These are phyloP conservation scores for Cephaloascus albidus DNA, from an alignment of 805 yeast species.

Conservation along the genomic window DNA sequence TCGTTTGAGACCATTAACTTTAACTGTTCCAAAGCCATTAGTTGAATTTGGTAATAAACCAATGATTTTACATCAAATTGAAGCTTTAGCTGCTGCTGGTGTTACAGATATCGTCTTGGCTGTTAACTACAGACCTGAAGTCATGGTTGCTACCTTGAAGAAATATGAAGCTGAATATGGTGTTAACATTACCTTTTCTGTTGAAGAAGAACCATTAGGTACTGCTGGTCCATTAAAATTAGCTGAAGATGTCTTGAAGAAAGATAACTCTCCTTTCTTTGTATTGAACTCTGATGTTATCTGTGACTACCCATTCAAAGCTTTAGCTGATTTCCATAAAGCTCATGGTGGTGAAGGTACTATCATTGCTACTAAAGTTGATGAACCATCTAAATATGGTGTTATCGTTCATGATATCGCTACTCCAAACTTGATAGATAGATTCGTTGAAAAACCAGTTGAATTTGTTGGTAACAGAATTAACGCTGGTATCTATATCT, in stretches of 20 bases:
- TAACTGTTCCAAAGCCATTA: constrained; percentile 92
- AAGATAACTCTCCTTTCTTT: constrained; percentile 94
- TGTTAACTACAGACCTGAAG: constrained; percentile 98
- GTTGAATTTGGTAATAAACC: constrained; percentile 99
- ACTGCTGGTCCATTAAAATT: constrained; percentile 99
- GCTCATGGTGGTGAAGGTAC: constrained; percentile 98
- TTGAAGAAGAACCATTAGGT: constrained; percentile 98
- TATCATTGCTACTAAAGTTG: constrained; percentile 98
- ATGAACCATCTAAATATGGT: constrained; percentile 99
- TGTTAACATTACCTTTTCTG: constrained; percentile 91
- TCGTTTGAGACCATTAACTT: constrained; percentile 96
- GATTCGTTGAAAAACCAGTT: constrained; percentile 99
- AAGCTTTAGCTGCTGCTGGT: constrained; percentile 96
- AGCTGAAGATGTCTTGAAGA: constrained; percentile 87
- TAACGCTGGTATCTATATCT: constrained; percentile 96
- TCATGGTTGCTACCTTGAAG: constrained; percentile 91
- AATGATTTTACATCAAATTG: constrained; percentile 97
- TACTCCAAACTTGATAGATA: constrained; percentile 90
- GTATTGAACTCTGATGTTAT: constrained; percentile 97
- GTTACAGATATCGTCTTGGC: constrained; percentile 98
- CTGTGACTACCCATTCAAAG: constrained; percentile 96
- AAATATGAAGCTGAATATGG: constrained; percentile 94
- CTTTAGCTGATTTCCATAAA: constrained; percentile 86
- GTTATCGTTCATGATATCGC: constrained; percentile 97
- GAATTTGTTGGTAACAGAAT: constrained; percentile 99